Conservation (phyloP, 2,329 filamentous ascomycete species). For the Ambrosiella beaveri region DNA sequence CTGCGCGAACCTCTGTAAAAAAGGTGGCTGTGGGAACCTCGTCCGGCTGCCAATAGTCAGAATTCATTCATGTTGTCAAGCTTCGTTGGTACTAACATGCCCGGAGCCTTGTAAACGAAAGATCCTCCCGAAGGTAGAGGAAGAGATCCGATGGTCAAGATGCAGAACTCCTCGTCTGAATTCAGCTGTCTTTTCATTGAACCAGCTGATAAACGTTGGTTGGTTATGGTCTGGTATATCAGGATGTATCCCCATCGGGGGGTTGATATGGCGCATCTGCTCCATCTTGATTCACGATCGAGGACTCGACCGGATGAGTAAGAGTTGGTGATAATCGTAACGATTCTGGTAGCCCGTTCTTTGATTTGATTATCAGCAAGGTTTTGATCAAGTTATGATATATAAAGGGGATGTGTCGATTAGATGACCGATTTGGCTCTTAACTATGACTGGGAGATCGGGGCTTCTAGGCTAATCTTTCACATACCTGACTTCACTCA, state of each 20-base stretch:
- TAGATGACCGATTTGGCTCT: too few relatives aligned
- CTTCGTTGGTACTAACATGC: constrained; percentile 32
- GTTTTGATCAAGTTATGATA: too few relatives aligned
- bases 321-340: not conserved
- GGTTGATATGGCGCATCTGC: constrained; percentile 11
- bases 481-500: too few relatives aligned
- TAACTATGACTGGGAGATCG: too few relatives aligned
- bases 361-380: too few relatives aligned
- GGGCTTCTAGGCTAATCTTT: too few relatives aligned
- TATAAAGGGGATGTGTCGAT: too few relatives aligned
- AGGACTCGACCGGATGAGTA: not conserved
- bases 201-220: constrained; percentile 10
- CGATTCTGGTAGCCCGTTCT: too few relatives aligned
- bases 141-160: constrained; percentile 18
- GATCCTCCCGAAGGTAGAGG: constrained; percentile 32
- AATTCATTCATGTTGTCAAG: not conserved
- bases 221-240: not conserved
- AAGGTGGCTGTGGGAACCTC: constrained; percentile 54
- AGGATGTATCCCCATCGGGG: constrained; percentile 1
- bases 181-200: constrained; percentile 3
- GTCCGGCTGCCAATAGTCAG: constrained; percentile 31
- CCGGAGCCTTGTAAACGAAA: constrained; percentile 50
- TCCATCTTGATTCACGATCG: constrained; percentile 5
- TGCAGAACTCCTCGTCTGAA: constrained; percentile 6
- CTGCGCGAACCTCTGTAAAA: constrained; percentile 62